Evolutionary conservation across 164 flowering plant species (phyloP).

Genomic region (Umbilicus rupestris): DNA sequence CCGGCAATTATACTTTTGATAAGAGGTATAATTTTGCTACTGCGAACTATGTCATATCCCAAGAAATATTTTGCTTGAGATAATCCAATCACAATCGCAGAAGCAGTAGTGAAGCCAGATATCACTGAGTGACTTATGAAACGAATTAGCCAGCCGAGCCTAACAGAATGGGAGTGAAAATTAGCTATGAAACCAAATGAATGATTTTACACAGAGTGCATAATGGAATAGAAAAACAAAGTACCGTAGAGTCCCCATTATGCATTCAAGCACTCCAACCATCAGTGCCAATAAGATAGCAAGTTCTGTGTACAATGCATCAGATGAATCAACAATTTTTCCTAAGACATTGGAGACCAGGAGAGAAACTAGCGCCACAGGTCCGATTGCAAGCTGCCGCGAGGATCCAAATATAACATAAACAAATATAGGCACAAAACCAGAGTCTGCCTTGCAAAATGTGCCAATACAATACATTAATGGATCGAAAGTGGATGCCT

Average conservation of each 20-base stretch:
- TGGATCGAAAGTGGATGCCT: neutral
- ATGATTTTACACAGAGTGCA: neutral
- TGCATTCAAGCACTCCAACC: slow-evolving; percentile 90
- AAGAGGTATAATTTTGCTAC: slow-evolving; percentile 83
- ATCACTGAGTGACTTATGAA: slow-evolving; percentile 95
- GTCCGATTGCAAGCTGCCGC: slow-evolving; percentile 97
- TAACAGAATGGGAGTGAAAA: slow-evolving; percentile 12
- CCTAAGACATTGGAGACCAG: slow-evolving; percentile 84
- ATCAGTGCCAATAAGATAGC: slow-evolving; percentile 86
- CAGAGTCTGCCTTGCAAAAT: slow-evolving; percentile 52
- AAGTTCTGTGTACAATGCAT: slow-evolving; percentile 73
- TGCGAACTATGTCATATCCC: slow-evolving; percentile 68
- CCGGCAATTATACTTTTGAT: slow-evolving; percentile 70
- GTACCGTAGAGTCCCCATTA: slow-evolving; percentile 87
- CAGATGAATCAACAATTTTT: slow-evolving; percentile 60
- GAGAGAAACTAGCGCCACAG: slow-evolving; percentile 93
- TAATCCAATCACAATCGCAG: slow-evolving; percentile 84
- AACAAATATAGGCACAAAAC: slow-evolving; percentile 84
- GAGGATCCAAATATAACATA: slow-evolving; percentile 96
- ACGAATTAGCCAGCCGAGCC: slow-evolving; percentile 96
- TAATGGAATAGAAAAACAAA: neutral
- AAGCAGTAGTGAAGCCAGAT: slow-evolving; percentile 95
- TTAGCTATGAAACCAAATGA: neutral
- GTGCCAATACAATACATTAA: slow-evolving; percentile 8
- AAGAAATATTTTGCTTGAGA: slow-evolving; percentile 94